Evolutionary conservation across 2,329 filamentous ascomycete genomes (phyloP).

Genomic region (Ophiostoma tasmaniense): DNA sequence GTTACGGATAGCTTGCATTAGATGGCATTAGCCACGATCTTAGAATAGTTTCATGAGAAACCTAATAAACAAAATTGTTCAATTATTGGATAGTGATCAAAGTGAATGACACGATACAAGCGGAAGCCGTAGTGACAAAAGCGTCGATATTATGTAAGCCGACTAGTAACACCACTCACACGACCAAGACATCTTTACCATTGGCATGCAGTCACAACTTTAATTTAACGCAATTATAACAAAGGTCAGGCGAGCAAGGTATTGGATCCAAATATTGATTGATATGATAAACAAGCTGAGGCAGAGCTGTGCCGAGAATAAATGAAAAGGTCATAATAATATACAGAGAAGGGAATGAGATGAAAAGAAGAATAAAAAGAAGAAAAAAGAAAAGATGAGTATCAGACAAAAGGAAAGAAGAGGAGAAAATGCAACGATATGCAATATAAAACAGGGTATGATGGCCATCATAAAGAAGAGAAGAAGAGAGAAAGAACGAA

Average conservation of each 20-base stretch:
- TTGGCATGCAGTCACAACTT: neutral
- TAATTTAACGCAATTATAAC: neutral
- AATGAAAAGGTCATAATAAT: slow-evolving; percentile 1
- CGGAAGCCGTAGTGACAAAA: too few relatives aligned
- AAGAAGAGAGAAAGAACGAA: neutral
- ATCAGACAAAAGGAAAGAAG: neutral
- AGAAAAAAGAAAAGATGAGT: neutral
- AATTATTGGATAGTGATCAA: neutral
- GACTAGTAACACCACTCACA: neutral
- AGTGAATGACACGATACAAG: too few relatives aligned
- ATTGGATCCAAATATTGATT: neutral
- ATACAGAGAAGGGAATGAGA: neutral
- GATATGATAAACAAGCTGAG: neutral
- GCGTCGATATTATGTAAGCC: neutral
- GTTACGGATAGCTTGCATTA: neutral
- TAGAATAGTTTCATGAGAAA: neutral
- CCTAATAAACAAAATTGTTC: neutral
- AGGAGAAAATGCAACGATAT: too few relatives aligned
- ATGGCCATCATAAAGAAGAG: neutral
- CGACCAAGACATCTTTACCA: neutral
- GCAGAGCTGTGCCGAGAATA: neutral
- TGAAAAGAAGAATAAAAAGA: too few relatives aligned
- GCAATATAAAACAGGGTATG: neutral
- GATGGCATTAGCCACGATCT: neutral
- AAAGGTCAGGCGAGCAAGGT: neutral